Base-by-base conservation (phyloP, 352 stramenopile genomes). In the Globisporangium ultimum region DNA sequence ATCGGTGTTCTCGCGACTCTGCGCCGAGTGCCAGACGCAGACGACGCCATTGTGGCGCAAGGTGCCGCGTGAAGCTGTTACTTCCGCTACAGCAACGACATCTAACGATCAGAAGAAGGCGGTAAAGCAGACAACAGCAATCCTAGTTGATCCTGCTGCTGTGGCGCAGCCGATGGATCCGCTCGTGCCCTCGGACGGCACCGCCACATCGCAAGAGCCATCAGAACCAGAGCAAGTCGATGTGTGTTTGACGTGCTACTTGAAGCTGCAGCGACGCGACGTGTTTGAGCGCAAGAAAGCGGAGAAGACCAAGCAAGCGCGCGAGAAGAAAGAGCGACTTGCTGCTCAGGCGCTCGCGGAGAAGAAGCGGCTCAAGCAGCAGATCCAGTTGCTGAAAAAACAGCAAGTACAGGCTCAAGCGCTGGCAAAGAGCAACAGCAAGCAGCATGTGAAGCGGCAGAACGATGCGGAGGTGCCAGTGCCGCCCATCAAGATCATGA, bases 161-260 rank as follows among this genome's bases (percentile, higher is more conserved):
- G 47, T 32, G 13, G 47, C 13, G 40, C 40, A 45, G 40, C 40
- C 40, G 40, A 45, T 10, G 12, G 40, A n/a, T 8, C 13, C 12
- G 3, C 3, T 45, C 17, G 40, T n/a, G 12, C 40, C 40, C 9
- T 6, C 28, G 28, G 28, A 36, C 28, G 28, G 8, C 28, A 10
- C 28, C 28, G 4, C 28, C 28, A 36, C 17, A 6, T 21, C 48
- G 32, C 34, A 24, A n/a, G 32, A 45, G 52, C 14, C 15, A 24
- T 28, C 54, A 58, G 54, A 24, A 56, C 21, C 36, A 60, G 53
- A 41, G 63, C 47, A 70, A 20, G 71, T 78, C 20, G 80, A 91
- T 53, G 48, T 91, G 32, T 95, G 86, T 50, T 50, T 92, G 28
- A 42, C 59, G 41, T 95, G 86, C 67, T 95, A 73, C 58, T 45